Conservation (phyloP, 257 asterid genomes). For the Buddleja alternifolia region DNA sequence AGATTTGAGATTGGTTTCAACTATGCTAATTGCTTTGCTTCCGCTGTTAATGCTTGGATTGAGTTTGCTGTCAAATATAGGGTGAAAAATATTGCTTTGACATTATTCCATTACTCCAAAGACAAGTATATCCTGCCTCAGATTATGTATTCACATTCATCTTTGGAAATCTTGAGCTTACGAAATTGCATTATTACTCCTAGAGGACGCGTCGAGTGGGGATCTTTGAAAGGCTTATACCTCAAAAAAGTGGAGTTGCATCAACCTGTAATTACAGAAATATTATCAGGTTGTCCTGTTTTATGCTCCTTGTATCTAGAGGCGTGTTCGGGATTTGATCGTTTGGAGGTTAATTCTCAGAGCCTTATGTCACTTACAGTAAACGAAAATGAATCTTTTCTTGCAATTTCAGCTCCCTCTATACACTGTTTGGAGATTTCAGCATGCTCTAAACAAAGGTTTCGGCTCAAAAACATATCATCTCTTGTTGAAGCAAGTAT, state of each 20-base stretch:
- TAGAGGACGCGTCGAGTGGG: slow-evolving; percentile 13
- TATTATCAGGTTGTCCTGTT: slow-evolving; percentile 32
- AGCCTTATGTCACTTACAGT: not conserved
- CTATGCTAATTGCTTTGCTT: not conserved
- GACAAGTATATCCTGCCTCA: not conserved
- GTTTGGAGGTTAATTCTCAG: too few species aligned
- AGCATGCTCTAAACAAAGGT: too few species aligned
- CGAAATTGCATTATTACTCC: not conserved
- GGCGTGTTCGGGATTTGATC: not conserved
- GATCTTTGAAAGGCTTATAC: not conserved
- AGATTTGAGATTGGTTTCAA: not conserved
- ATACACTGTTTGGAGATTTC: not conserved
- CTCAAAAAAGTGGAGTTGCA: not conserved
- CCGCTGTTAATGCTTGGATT: slow-evolving; percentile 13
- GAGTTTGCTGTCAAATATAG: slow-evolving; percentile 13
- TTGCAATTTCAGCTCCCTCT: slow-evolving; percentile 29
- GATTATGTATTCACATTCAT: slow-evolving; percentile 1
- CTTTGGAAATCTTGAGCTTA: not conserved
- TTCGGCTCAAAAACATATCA: not conserved
- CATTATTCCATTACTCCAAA: not conserved
- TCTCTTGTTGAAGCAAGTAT: too few species aligned
- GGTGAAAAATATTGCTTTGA: slow-evolving; percentile 18
- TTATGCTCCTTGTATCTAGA: not conserved
- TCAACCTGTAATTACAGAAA: not conserved
- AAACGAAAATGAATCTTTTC: not conserved